Base-by-base conservation (phyloP, 2,329 filamentous ascomycete genomes). In the Lecanicillium sp. region DNA sequence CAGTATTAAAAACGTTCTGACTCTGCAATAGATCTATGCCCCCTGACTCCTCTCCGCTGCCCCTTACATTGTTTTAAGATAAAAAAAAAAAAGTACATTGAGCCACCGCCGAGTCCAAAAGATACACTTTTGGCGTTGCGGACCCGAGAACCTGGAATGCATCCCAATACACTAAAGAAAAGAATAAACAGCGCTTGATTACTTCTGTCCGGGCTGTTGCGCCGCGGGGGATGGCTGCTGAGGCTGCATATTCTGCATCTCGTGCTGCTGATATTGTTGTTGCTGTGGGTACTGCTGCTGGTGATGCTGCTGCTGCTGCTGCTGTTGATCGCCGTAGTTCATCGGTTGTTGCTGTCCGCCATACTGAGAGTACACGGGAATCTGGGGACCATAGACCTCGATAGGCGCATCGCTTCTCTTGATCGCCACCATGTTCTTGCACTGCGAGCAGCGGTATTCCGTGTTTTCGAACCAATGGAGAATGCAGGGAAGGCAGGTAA, bases 381-480 rank as follows among this genome's bases (percentile, higher is more conserved):
- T 18, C 13, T 42, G 44, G 17, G 55, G 54, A 1, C 41, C 49
- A 19, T 47, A 45, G 11, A 56, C 42, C 17, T 52, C 40, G 2
- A 57, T 31, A 3, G 37, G 36, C 1, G 48, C 48, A 14, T 49
- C 47, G 29, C 52, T 41, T 2, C 39, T 36, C 18, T 49, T 41
- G 18, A 39, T 29, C 17, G 58, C 58, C 4, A 61, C 49, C 41
- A 49, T 47, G 35, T 53, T 52, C 29, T 49, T 45, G 50, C 58
- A 61, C 17, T 40, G 27, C 8, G 46, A 44, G 50, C 58, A 61
- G 32, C 39, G 49, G 44, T 52, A 57, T 41, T 54, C 37, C 6
- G 43, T 49, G 20, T 56, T 46, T 43, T 60, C 56, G 37, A 54
- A 60, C 58, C 56, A 59, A 25, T 49, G 44, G 4, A 52, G 53